phyloP scores from a whole-genome alignment of 345 rosid genomes.

The Gossypium thurberi region DNA sequence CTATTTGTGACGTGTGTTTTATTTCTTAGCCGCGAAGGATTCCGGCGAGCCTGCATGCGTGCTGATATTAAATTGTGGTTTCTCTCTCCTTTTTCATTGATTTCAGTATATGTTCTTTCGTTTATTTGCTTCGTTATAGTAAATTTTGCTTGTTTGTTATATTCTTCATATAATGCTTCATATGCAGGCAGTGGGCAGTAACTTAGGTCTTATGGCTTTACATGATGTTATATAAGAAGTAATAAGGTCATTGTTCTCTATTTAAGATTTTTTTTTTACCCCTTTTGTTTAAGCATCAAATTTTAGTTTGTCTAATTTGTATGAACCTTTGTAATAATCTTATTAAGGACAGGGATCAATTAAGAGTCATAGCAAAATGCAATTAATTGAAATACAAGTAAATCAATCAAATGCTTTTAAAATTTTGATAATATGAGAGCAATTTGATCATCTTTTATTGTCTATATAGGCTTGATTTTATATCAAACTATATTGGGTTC shows the following conservation, averaged over 20 bases:
- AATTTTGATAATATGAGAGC: background rate
- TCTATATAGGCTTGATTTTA: background rate
- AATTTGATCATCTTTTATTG: background rate
- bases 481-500: background rate
- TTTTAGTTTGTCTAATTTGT: background rate
- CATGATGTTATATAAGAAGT: background rate
- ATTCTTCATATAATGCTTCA: background rate
- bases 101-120: background rate
- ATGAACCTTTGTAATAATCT: background rate
- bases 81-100: background rate
- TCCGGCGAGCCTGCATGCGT: conserved; percentile 85
- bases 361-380: background rate
- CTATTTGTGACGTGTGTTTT: conserved; percentile 82
- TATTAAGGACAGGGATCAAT: background rate
- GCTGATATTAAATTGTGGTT: conserved; percentile 62
- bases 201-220: background rate
- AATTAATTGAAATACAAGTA: background rate
- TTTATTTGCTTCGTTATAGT: background rate
- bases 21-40: conserved; percentile 95
- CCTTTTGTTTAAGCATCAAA: background rate
- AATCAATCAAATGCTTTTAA: background rate
- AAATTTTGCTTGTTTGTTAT: background rate
- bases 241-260: background rate
- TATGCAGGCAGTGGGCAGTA: background rate
- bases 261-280: background rate